These are phyloP conservation scores for Phytophthora pinifolia DNA, from an alignment of 352 stramenopile species.

Conservation along the genomic window DNA sequence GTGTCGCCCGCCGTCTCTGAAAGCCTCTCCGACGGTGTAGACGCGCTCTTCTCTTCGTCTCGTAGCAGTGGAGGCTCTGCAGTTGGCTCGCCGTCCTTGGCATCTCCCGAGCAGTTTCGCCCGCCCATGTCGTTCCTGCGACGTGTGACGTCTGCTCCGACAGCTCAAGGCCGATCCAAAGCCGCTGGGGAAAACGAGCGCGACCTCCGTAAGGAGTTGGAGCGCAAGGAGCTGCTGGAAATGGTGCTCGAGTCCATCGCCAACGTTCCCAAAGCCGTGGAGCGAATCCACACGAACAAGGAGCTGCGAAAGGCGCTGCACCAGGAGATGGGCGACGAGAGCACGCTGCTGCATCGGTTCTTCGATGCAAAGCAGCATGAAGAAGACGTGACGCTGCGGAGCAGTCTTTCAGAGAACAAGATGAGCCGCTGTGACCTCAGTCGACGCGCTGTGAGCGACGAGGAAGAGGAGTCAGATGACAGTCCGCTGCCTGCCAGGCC, in stretches of 20 bases:
- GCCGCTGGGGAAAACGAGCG: conserved; percentile 28
- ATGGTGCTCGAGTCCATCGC: conserved; percentile 80
- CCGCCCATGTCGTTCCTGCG: conserved; percentile 45
- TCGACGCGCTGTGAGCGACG: conserved; percentile 5
- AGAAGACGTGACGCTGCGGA: conserved; percentile 11
- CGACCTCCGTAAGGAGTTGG: conserved; percentile 53
- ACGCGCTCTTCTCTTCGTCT: conserved; percentile 6
- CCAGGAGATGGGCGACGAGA: conserved; percentile 59
- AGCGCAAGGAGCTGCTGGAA: conserved; percentile 64
- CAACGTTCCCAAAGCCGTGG: conserved; percentile 68
- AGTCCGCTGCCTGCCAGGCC: conserved; percentile 5
- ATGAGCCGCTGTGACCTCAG: conserved; percentile 16
- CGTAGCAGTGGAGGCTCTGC: background rate
- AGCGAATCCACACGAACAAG: conserved; percentile 71
- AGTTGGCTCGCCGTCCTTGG: background rate
- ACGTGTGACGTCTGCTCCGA: conserved; percentile 25
- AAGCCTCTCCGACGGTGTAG: background rate
- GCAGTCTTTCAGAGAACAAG: conserved; percentile 29
- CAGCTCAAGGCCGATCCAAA: conserved; percentile 1
- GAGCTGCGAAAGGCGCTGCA: conserved; percentile 56
- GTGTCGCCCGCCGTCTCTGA: background rate
- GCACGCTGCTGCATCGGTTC: conserved; percentile 48
- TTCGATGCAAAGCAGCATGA: conserved; percentile 36
- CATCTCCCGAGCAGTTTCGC: conserved; percentile 16
- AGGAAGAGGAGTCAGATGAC: conserved; percentile 9